Evolutionary conservation across 2,329 filamentous ascomycete species (phyloP).

Genomic region (Aspergillus pseudotamarii): DNA sequence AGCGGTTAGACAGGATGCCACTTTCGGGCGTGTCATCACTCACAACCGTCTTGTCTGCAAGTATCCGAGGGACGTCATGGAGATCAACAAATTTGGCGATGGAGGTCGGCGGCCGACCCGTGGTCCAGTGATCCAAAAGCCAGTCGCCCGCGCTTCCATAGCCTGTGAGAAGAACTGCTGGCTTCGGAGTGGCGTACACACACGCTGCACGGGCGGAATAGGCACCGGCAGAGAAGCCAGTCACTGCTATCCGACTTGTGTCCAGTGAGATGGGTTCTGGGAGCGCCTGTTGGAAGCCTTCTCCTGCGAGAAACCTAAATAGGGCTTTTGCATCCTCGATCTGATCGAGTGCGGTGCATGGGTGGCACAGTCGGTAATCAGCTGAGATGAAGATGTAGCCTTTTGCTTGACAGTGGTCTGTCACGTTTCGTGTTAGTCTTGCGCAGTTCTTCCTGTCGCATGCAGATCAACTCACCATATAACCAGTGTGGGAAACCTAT

Average conservation of each 20-base stretch:
- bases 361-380: conserved; percentile 27
- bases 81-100: conserved; percentile 20
- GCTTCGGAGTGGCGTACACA: conserved; percentile 23
- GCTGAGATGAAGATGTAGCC: conserved; percentile 26
- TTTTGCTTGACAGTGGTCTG: conserved; percentile 23
- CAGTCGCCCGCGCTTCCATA: conserved; percentile 23
- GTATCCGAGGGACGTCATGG: conserved; percentile 9
- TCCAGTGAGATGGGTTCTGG: conserved; percentile 14
- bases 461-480: conserved; percentile 13
- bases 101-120: conserved; percentile 20
- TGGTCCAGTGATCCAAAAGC: conserved; percentile 25
- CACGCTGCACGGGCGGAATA: conserved; percentile 28
- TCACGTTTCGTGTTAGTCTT: not conserved
- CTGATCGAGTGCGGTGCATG: conserved; percentile 22
- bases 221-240: conserved; percentile 26
- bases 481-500: conserved; percentile 18
- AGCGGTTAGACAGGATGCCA: conserved; percentile 15
- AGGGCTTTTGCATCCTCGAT: conserved; percentile 24
- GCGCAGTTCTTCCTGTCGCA: no score
- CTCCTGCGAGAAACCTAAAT: conserved; percentile 16
- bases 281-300: conserved; percentile 12
- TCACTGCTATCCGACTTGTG: conserved; percentile 21
- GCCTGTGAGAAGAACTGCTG: conserved; percentile 17
- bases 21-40: conserved; percentile 18
- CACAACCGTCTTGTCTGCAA: conserved; percentile 22